Conservation (phyloP, 805 yeast species). For the Cyberlindnera japonica region DNA sequence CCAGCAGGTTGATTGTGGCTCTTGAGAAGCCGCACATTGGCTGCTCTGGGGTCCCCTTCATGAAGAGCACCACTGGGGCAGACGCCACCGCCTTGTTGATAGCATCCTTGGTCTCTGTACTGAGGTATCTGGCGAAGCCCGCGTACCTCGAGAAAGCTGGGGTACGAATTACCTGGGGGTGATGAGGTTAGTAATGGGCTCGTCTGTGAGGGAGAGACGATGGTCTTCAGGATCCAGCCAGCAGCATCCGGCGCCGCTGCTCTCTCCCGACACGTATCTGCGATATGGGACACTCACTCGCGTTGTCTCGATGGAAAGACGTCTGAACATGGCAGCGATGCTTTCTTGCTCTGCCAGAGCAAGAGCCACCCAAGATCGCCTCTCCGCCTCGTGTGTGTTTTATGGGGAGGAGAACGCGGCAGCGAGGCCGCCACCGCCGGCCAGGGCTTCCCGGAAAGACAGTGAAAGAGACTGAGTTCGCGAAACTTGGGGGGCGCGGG, state of each 20-base stretch:
- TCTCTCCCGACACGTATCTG: too few relatives aligned
- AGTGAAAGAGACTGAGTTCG: too few relatives aligned
- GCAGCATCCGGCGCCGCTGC: too few relatives aligned
- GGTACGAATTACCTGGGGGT: conserved; percentile 2
- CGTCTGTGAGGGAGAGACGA: not conserved
- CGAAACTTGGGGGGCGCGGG: too few relatives aligned
- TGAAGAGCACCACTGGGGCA: conserved; percentile 93
- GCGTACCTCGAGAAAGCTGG: conserved; percentile 13
- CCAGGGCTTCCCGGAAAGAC: too few relatives aligned
- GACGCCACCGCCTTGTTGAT: conserved; percentile 81
- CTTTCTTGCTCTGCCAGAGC: too few relatives aligned
- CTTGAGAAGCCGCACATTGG: conserved; percentile 98
- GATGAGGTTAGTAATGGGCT: not conserved
- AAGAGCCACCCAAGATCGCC: not conserved
- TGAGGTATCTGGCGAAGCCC: conserved; percentile 44
- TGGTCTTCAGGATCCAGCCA: too few relatives aligned
- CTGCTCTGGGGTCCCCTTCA: conserved; percentile 98
- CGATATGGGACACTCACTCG: too few relatives aligned
- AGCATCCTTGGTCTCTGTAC: conserved; percentile 77
- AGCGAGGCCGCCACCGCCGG: too few relatives aligned
- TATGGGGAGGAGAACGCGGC: too few relatives aligned
- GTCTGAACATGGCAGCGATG: conserved; percentile 11
- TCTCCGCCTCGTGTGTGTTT: too few relatives aligned
- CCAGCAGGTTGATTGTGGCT: conserved; percentile 88
- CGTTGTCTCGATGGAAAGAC: too few relatives aligned